A percentile compares a stretch with the other conserved stretches of the same genome.
These are phyloP conservation scores for Drechslerella dactyloides DNA, from an alignment of 2,329 filamentous ascomycete species.

Conservation along the genomic window DNA sequence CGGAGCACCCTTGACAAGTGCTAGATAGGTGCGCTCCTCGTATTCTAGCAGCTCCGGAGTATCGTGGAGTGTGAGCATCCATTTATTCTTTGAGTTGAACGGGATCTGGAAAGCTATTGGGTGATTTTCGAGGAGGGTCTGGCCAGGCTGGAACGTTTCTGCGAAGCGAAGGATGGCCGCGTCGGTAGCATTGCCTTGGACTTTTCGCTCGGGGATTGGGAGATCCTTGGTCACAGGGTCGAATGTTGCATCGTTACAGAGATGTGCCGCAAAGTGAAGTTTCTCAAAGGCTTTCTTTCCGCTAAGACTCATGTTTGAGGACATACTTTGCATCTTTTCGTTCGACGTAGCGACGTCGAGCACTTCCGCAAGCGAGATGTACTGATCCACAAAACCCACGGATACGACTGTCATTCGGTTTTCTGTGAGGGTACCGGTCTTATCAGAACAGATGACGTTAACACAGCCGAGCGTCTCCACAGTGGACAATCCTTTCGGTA, in stretches of 20 bases:
- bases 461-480: constrained; percentile 92
- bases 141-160: constrained; percentile 50
- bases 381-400: background rate
- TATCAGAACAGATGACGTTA: constrained; percentile 87
- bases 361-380: background rate
- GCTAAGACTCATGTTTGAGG: background rate
- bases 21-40: constrained; percentile 44
- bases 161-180: constrained; percentile 60
- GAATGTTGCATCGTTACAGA: constrained; percentile 61
- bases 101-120: constrained; percentile 57
- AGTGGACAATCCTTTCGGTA: constrained; percentile 88
- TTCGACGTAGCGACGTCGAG: background rate
- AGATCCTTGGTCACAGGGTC: constrained; percentile 58
- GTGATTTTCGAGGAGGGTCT: constrained; percentile 55
- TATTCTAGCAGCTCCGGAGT: constrained; percentile 33
- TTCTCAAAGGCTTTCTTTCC: constrained; percentile 45
- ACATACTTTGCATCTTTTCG: background rate
- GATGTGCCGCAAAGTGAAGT: constrained; percentile 55
- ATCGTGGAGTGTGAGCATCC: constrained; percentile 60
- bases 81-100: constrained; percentile 64
- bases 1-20: constrained; percentile 54
- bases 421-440: constrained; percentile 90
- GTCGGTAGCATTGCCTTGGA: constrained; percentile 61
- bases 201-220: constrained; percentile 57
- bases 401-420: constrained; percentile 75